Evolutionary conservation across 768 basidiomycete genomes (phyloP).

Genomic region (Phylloporus sp.): DNA sequence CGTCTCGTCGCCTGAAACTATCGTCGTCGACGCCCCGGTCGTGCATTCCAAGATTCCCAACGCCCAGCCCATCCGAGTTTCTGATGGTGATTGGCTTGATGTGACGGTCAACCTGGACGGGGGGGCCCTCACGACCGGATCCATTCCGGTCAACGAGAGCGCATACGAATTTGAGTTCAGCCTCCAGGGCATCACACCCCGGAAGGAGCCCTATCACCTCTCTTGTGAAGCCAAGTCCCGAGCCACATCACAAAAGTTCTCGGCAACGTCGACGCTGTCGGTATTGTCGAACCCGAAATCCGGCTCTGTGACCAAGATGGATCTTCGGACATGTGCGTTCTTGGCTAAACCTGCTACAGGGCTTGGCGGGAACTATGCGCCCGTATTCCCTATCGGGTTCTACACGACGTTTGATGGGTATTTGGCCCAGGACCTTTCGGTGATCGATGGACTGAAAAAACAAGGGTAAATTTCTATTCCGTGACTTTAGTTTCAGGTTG

Average conservation of each 20-base stretch:
- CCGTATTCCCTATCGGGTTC: slow-evolving; percentile 43
- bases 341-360: slow-evolving; percentile 48
- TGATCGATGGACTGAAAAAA: slow-evolving; percentile 30
- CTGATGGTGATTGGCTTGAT: slow-evolving; percentile 28
- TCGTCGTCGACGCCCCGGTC: slow-evolving; percentile 51
- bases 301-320: slow-evolving; percentile 55
- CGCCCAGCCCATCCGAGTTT: slow-evolving; percentile 39
- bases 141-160: slow-evolving; percentile 48
- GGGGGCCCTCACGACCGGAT: slow-evolving; percentile 38
- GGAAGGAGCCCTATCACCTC: slow-evolving; percentile 26
- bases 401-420: slow-evolving; percentile 42
- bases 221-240: slow-evolving; percentile 27
- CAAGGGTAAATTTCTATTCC: slow-evolving; percentile 21
- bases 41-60: slow-evolving; percentile 42
- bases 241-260: slow-evolving; percentile 39
- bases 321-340: slow-evolving; percentile 51
- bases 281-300: slow-evolving; percentile 45
- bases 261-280: slow-evolving; percentile 38
- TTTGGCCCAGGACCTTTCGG: slow-evolving; percentile 13
- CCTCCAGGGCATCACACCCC: slow-evolving; percentile 41
- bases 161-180: slow-evolving; percentile 46
- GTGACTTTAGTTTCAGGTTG: too few relatives aligned
- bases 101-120: slow-evolving; percentile 45
- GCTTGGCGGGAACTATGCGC: slow-evolving; percentile 41
- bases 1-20: slow-evolving; percentile 36